Conservation (phyloP, 1,284 basidiomycete genomes). For the Tremellales sp. region DNA sequence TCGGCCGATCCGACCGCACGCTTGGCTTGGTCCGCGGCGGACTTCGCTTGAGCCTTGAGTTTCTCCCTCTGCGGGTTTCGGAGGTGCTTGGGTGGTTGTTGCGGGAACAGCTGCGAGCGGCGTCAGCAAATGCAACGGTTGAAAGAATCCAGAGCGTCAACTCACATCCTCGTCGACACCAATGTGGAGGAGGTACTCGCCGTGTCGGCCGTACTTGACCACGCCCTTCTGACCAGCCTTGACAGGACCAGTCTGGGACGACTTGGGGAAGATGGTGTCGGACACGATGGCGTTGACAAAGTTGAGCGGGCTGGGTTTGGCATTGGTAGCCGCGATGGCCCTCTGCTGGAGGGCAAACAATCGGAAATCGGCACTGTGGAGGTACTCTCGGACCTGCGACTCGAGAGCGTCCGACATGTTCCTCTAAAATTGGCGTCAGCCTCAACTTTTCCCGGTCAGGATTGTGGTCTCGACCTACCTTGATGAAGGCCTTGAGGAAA, state of each 20-base stretch:
- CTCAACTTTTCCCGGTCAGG: not conserved
- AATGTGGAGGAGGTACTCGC: conserved; percentile 51
- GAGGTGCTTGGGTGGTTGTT: conserved; percentile 37
- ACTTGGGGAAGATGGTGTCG: conserved; percentile 36
- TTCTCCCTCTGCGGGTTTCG: conserved; percentile 37
- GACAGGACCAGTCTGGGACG: conserved; percentile 20
- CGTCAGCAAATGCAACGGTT: not conserved
- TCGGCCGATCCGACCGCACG: conserved; percentile 28
- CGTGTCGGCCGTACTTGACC: conserved; percentile 49
- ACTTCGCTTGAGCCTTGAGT: conserved; percentile 30
- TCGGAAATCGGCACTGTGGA: conserved; percentile 34
- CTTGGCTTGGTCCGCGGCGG: conserved; percentile 16
- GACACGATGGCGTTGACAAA: conserved; percentile 52
- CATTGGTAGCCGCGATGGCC: conserved; percentile 49
- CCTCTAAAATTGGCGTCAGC: conserved; percentile 18
- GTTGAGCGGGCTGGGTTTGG: conserved; percentile 45
- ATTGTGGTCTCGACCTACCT: conserved; percentile 18
- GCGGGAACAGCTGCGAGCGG: conserved; percentile 45
- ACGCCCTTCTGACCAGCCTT: conserved; percentile 44
- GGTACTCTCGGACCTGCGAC: conserved; percentile 41
- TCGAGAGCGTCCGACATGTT: conserved; percentile 45
- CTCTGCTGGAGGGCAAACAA: conserved; percentile 49
- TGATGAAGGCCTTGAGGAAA: conserved; percentile 39
- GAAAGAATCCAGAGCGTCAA: conserved; percentile 1
- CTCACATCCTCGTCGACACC: conserved; percentile 49